Percentiles rank a stretch among this genome's conserved stretches.
Evolutionary conservation across 2,329 filamentous ascomycete species (phyloP).

Genomic region (Penicillium vulpinum): DNA sequence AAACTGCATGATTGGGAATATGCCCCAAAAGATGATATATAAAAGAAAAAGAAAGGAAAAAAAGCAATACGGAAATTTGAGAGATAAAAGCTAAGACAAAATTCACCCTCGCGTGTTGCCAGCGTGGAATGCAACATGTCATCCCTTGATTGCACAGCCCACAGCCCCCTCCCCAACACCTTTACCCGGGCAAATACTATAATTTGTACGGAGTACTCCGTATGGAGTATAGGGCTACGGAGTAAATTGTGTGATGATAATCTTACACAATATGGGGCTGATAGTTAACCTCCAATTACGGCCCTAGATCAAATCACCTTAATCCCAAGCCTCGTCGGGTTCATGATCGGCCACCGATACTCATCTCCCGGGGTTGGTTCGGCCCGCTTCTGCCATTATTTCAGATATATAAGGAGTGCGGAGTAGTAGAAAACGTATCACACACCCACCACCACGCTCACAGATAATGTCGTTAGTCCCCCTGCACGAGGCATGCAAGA

Average conservation of each 20-base stretch:
- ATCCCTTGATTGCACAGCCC: constrained; percentile 30
- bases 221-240: no score
- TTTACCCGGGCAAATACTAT: constrained; percentile 1
- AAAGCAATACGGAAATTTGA: not conserved
- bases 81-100: not conserved
- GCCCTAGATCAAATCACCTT: not conserved
- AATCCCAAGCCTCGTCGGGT: not conserved
- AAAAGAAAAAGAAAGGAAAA: not conserved
- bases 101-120: constrained; percentile 15
- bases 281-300: not conserved
- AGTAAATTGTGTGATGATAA: not conserved
- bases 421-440: constrained; percentile 2
- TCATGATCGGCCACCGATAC: not conserved
- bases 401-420: not conserved
- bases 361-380: not conserved
- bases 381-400: not conserved
- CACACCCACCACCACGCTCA: not conserved
- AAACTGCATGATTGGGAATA: constrained; percentile 1
- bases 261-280: not conserved
- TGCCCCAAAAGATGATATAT: not conserved
- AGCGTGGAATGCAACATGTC: constrained; percentile 25
- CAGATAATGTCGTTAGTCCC: not conserved
- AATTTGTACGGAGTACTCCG: not conserved
- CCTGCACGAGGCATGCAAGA: constrained; percentile 12
- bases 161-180: not conserved